A percentile compares a stretch with the other conserved stretches of the same genome.
phyloP scores from a whole-genome alignment of 371 early-diverging fungal genomes.

The Mortierella sp. region DNA sequence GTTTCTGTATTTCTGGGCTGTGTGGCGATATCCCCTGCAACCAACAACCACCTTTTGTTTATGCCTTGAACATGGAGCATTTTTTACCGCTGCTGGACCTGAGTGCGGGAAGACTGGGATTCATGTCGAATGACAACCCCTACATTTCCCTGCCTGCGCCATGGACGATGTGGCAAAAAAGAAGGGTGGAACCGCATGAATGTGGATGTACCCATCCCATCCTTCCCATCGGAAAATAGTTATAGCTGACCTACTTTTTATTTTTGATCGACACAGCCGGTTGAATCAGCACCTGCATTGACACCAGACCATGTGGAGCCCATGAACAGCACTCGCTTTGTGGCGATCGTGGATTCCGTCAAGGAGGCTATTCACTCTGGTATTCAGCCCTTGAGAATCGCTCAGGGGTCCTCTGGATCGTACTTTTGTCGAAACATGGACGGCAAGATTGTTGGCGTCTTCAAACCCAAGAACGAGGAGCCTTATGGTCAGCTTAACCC shows the following conservation, averaged over 20 bases:
- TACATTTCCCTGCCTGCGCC: not conserved
- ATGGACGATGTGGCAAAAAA: not conserved
- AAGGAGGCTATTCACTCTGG: constrained; percentile 77
- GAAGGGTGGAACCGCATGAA: not conserved
- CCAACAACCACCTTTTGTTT: not conserved
- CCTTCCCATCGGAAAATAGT: not conserved
- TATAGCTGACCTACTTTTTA: not conserved
- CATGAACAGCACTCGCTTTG: constrained; percentile 64
- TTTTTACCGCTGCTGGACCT: constrained; percentile 13
- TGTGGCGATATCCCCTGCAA: not conserved
- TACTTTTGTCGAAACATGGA: constrained; percentile 85
- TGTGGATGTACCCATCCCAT: not conserved
- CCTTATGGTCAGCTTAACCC: constrained; percentile 93
- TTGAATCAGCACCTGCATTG: constrained; percentile 38
- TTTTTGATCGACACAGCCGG: constrained; percentile 42
- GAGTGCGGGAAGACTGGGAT: constrained; percentile 11
- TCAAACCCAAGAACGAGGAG: constrained; percentile 96
- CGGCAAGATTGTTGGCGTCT: constrained; percentile 88
- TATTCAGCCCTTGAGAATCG: constrained; percentile 78
- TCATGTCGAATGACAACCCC: not conserved
- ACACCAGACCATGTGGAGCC: constrained; percentile 61
- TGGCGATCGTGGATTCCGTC: constrained; percentile 76
- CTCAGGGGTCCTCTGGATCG: constrained; percentile 90
- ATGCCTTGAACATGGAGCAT: not conserved
- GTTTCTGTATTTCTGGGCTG: not conserved